These are phyloP conservation scores for Phytopythium boreale DNA, from an alignment of 352 stramenopile species.

Conservation along the genomic window DNA sequence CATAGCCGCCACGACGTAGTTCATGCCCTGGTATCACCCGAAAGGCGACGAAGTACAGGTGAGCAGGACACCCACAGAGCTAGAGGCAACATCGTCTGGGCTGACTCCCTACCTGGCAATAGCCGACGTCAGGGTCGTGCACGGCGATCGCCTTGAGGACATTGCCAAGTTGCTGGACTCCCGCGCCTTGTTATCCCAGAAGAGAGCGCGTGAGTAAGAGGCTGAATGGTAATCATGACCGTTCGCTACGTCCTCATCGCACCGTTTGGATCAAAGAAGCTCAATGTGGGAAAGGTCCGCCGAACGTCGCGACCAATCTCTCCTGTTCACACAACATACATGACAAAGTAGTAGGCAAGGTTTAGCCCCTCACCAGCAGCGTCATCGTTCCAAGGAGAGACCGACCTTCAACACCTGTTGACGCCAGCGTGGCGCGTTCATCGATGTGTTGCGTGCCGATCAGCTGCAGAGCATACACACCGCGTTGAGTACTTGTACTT, in stretches of 20 bases:
- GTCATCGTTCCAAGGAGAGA: background rate
- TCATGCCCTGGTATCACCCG: conserved; percentile 71
- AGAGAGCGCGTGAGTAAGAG: background rate
- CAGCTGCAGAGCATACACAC: conserved; percentile 23
- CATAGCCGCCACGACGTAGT: conserved; percentile 71
- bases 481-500: background rate
- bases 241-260: background rate
- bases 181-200: conserved; percentile 29
- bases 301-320: conserved; percentile 74
- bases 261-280: conserved; percentile 47
- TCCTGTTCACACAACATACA: conserved; percentile 17
- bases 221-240: too few relatives aligned
- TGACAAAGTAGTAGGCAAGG: background rate
- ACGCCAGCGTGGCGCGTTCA: conserved; percentile 32
- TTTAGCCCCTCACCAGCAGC: background rate
- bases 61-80: too few relatives aligned
- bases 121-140: conserved; percentile 56
- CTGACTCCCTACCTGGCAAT: conserved; percentile 60
- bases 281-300: conserved; percentile 59
- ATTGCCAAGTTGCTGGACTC: conserved; percentile 57
- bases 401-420: conserved; percentile 59
- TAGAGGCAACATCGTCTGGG: background rate
- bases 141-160: conserved; percentile 65
- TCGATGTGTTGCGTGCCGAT: conserved; percentile 33
- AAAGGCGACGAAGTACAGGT: too few relatives aligned